Conservation (phyloP, 768 basidiomycete species). For the Tremella fuciformis region DNA sequence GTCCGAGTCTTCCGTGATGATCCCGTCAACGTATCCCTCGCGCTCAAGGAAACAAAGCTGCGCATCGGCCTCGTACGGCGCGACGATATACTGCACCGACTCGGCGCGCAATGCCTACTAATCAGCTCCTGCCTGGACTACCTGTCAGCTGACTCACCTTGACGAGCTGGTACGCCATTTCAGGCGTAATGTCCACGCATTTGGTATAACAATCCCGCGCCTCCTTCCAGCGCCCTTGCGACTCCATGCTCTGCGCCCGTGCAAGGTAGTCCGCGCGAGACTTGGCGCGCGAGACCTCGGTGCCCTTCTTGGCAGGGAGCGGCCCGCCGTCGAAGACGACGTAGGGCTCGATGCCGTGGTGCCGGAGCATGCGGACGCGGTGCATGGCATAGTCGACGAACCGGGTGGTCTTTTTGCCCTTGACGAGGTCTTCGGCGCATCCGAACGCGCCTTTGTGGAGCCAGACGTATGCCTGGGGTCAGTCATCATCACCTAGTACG, state of each 20-base stretch:
- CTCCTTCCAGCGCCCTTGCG: constrained; percentile 72
- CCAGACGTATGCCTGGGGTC: constrained; percentile 68
- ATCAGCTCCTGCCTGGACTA: not conserved
- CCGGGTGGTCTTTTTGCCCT: constrained; percentile 76
- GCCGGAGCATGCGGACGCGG: constrained; percentile 75
- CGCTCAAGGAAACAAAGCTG: constrained; percentile 91
- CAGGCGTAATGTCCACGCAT: constrained; percentile 89
- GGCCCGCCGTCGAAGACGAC: constrained; percentile 96
- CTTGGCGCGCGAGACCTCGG: constrained; percentile 72
- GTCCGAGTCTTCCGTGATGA: constrained; percentile 97
- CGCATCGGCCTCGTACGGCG: constrained; percentile 97
- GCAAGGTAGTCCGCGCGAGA: constrained; percentile 71
- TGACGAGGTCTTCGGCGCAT: constrained; percentile 86
- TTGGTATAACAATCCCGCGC: constrained; percentile 87
- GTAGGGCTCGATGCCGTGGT: constrained; percentile 81
- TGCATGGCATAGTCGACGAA: constrained; percentile 98
- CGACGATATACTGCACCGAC: constrained; percentile 77
- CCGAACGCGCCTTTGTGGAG: constrained; percentile 70
- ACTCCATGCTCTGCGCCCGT: constrained; percentile 67
- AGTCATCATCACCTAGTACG: not conserved
- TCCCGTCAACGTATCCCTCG: constrained; percentile 74
- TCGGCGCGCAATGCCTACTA: constrained; percentile 81
- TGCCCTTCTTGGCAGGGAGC: constrained; percentile 87
- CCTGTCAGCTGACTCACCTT: constrained; percentile 60
- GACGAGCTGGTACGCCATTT: constrained; percentile 96